phyloP scores from a whole-genome alignment of 2,329 filamentous ascomycete genomes.

The Penicillium sp. region DNA sequence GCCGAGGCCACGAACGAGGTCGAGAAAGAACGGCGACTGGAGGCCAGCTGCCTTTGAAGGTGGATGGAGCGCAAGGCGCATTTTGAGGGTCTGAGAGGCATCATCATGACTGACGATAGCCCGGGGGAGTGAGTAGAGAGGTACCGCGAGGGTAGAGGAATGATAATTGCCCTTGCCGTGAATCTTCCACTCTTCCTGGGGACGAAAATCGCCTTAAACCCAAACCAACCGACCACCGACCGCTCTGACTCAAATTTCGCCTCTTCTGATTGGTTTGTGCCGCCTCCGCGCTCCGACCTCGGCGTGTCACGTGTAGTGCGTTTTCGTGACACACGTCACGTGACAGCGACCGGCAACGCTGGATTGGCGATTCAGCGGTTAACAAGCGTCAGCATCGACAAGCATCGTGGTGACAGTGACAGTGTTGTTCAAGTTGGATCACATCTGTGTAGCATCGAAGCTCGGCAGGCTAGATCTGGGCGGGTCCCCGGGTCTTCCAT shows the following conservation, averaged over 20 bases:
- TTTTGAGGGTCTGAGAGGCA: conserved; percentile 56
- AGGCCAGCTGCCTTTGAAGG: conserved; percentile 45
- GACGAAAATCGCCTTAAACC: conserved; percentile 28
- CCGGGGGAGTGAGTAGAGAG: conserved; percentile 32
- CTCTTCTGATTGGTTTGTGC: conserved; percentile 29
- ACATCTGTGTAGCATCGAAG: too few species aligned
- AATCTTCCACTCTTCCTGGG: conserved; percentile 26
- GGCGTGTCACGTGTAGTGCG: not conserved
- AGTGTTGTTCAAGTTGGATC: too few species aligned
- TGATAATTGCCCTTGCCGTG: conserved; percentile 30
- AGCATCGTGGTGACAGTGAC: too few species aligned
- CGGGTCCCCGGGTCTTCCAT: not conserved
- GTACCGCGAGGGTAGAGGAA: conserved; percentile 17
- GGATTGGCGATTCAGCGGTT: not conserved
- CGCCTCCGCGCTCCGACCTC: conserved; percentile 1
- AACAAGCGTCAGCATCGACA: too few species aligned
- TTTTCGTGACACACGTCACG: conserved; percentile 1
- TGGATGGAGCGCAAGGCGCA: conserved; percentile 53
- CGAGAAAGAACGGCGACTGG: conserved; percentile 48
- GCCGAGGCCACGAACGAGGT: conserved; percentile 50
- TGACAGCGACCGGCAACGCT: not conserved
- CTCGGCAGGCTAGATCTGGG: too few species aligned
- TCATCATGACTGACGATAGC: conserved; percentile 49
- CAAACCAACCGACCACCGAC: conserved; percentile 26
- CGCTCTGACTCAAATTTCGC: conserved; percentile 30